Conservation (phyloP, 257 asterid genomes). For the Solanum chiquidenum region DNA sequence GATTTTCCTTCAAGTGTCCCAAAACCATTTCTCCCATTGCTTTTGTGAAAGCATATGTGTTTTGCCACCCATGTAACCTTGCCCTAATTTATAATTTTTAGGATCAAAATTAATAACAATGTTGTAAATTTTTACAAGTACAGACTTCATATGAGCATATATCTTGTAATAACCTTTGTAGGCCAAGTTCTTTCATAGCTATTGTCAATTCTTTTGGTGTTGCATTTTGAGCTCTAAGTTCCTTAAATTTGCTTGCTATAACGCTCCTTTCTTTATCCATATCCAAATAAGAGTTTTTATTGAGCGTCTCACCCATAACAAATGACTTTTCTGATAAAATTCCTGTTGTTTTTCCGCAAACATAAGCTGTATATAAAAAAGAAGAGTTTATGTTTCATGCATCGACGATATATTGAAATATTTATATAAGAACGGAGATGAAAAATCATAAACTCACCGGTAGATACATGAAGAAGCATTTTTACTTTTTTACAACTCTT, state of each 20-base stretch:
- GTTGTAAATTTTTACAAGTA: too few relatives aligned
- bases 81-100: slow-evolving; percentile 21
- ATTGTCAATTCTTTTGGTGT: slow-evolving; percentile 20
- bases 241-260: slow-evolving; percentile 15
- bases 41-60: slow-evolving; percentile 48
- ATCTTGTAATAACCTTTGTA: slow-evolving; percentile 24
- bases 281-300: slow-evolving; percentile 24
- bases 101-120: too few relatives aligned
- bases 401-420: neutral
- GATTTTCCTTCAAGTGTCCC: neutral
- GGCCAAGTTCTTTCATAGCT: slow-evolving; percentile 46
- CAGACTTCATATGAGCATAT: too few relatives aligned
- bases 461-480: slow-evolving; percentile 6
- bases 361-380: slow-evolving; percentile 18
- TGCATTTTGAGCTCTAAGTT: slow-evolving; percentile 16
- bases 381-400: neutral
- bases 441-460: neutral
- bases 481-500: slow-evolving; percentile 1
- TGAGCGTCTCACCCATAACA: slow-evolving; percentile 29
- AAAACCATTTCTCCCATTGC: slow-evolving; percentile 55
- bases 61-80: slow-evolving; percentile 53
- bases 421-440: neutral
- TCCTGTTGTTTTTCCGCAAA: slow-evolving; percentile 27
- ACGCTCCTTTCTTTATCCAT: slow-evolving; percentile 25
- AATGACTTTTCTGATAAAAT: slow-evolving; percentile 26